Conservation (phyloP, 768 basidiomycete species). For the Mycena alexandri region DNA sequence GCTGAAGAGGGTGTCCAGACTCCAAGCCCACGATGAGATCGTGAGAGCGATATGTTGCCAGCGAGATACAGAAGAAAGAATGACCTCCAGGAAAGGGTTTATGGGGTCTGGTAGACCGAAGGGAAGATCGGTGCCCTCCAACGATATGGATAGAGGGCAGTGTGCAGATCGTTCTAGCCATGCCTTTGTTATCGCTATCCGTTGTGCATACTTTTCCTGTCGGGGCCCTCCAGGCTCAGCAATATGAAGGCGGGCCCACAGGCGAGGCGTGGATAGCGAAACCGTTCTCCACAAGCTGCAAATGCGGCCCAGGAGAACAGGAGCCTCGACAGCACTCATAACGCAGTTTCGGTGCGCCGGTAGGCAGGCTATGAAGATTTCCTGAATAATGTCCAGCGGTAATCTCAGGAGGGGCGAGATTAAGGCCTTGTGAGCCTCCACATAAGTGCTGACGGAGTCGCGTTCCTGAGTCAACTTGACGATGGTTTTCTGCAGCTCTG, state of each 20-base stretch:
- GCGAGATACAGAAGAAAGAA: background rate
- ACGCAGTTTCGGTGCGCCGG: slow-evolving; percentile 26
- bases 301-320: slow-evolving; percentile 29
- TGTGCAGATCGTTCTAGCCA: slow-evolving; percentile 1
- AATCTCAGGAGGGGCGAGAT: background rate
- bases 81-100: background rate
- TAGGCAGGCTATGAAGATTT: slow-evolving; percentile 30
- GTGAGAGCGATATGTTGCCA: background rate
- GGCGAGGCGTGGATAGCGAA: slow-evolving; percentile 18
- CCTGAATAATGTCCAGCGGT: slow-evolving; percentile 15
- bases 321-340: slow-evolving; percentile 20
- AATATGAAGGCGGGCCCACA: slow-evolving; percentile 27
- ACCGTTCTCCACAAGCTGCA: slow-evolving; percentile 31
- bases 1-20: background rate
- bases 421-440: slow-evolving; percentile 4
- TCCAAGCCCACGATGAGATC: background rate
- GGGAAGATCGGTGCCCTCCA: background rate
- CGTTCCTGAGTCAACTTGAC: slow-evolving; percentile 3
- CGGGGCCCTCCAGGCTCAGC: slow-evolving; percentile 2
- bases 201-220: background rate
- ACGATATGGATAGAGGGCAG: slow-evolving; percentile 13
- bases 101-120: background rate
- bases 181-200: background rate
- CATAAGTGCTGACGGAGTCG: background rate
- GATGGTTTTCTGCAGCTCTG: slow-evolving; percentile 7